phyloP scores from a whole-genome alignment of 2,329 filamentous ascomycete species.

The Scytalidium sp. region DNA sequence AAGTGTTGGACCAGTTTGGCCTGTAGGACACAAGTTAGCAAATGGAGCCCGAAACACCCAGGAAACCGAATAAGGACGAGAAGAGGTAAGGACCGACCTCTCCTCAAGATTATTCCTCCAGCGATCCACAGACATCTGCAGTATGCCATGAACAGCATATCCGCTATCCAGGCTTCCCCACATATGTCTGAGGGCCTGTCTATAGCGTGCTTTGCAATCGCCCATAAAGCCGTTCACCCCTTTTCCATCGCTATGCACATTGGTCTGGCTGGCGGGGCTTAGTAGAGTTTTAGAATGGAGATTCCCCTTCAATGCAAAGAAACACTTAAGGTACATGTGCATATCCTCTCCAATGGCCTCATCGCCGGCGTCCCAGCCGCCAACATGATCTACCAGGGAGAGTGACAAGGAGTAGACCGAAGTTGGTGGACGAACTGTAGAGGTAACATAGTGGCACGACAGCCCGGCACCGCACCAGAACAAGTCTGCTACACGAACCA shows the following conservation, averaged over 20 bases:
- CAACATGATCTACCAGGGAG: slow-evolving; percentile 63
- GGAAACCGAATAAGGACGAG: neutral
- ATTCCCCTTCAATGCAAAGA: slow-evolving; percentile 70
- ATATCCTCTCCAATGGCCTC: slow-evolving; percentile 74
- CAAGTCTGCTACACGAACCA: slow-evolving; percentile 70
- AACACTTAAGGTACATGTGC: slow-evolving; percentile 78
- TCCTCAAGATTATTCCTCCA: slow-evolving; percentile 34
- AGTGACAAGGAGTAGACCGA: slow-evolving; percentile 72
- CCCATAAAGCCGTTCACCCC: slow-evolving; percentile 49
- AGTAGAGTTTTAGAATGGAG: slow-evolving; percentile 61
- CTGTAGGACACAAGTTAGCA: slow-evolving; percentile 9
- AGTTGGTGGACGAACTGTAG: slow-evolving; percentile 65
- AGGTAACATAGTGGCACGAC: slow-evolving; percentile 63
- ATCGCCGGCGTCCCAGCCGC: slow-evolving; percentile 68
- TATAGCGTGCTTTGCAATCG: slow-evolving; percentile 65
- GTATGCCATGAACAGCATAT: slow-evolving; percentile 45
- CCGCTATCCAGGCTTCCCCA: slow-evolving; percentile 71
- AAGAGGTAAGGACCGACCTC: neutral
- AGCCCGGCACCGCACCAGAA: slow-evolving; percentile 70
- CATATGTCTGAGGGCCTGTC: slow-evolving; percentile 72
- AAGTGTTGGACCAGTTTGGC: slow-evolving; percentile 53
- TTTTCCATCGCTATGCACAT: slow-evolving; percentile 59
- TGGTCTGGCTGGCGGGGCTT: slow-evolving; percentile 70
- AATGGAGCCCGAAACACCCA: no score
- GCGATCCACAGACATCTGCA: neutral